Conservation (phyloP, 2,329 filamentous ascomycete species). For the Rutstroemia sp. region DNA sequence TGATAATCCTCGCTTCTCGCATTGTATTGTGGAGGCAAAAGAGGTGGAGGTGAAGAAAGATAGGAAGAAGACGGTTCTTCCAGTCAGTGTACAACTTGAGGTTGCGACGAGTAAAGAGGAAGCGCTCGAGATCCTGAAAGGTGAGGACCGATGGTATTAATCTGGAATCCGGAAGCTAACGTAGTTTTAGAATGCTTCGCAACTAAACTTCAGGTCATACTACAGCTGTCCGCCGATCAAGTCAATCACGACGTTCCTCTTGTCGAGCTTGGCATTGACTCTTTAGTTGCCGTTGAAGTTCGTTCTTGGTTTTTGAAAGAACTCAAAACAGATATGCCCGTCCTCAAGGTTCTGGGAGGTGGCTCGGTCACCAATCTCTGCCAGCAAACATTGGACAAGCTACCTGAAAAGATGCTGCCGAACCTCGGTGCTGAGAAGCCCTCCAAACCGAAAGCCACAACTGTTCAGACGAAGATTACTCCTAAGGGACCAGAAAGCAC, state of each 20-base stretch:
- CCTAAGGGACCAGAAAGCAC: too few species aligned
- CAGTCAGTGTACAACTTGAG: neutral
- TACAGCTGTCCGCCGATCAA: neutral
- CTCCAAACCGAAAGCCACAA: neutral
- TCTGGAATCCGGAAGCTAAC: neutral
- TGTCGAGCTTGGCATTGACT: slow-evolving; percentile 2
- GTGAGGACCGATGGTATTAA: neutral
- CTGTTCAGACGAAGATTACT: too few species aligned
- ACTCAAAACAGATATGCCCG: slow-evolving; percentile 1
- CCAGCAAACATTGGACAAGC: neutral
- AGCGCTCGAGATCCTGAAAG: neutral
- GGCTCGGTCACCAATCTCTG: slow-evolving; percentile 1
- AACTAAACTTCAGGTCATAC: neutral
- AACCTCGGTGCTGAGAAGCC: neutral
- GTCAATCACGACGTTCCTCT: neutral
- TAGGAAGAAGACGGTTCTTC: neutral
- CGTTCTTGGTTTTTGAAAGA: slow-evolving; percentile 10
- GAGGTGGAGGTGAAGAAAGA: neutral
- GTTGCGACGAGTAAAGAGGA: neutral
- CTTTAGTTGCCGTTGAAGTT: neutral
- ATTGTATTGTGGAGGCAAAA: neutral
- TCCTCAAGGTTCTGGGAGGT: slow-evolving; percentile 5
- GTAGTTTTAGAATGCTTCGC: neutral
- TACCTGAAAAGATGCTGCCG: neutral
- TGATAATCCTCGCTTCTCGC: neutral